phyloP scores from a whole-genome alignment of 768 basidiomycete species.

The Amanita phalloides region DNA sequence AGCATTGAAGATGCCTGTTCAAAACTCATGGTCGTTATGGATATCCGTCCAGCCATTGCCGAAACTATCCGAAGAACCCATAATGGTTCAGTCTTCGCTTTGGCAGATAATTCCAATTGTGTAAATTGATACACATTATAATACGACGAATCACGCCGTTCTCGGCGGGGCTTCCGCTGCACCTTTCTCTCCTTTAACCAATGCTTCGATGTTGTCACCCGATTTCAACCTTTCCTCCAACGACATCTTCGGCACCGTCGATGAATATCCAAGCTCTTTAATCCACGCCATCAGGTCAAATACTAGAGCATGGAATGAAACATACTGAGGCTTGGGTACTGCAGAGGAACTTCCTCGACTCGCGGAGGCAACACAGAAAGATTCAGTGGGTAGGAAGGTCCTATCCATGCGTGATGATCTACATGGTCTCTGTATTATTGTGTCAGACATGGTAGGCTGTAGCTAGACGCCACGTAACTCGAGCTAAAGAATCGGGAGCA shows the following conservation, averaged over 20 bases:
- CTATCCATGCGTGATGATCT: conserved; percentile 62
- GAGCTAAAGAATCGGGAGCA: conserved; percentile 22
- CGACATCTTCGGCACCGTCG: conserved; percentile 33
- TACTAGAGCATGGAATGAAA: conserved; percentile 4
- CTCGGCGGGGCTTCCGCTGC: too few relatives aligned
- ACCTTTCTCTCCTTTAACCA: conserved; percentile 35
- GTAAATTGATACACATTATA: too few relatives aligned
- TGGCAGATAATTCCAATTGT: too few relatives aligned
- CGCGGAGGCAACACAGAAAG: conserved; percentile 42
- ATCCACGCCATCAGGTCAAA: not conserved
- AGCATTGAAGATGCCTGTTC: too few relatives aligned
- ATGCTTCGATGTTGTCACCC: conserved; percentile 49
- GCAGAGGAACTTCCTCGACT: conserved; percentile 45
- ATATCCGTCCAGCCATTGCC: too few relatives aligned
- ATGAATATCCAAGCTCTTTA: conserved; percentile 63
- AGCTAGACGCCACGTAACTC: conserved; percentile 25
- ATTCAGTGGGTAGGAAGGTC: conserved; percentile 59
- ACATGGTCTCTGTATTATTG: conserved; percentile 50
- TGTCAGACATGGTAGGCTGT: not conserved
- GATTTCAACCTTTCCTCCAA: conserved; percentile 52
- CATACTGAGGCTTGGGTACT: conserved; percentile 59
- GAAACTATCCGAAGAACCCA: too few relatives aligned
- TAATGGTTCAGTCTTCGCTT: too few relatives aligned
- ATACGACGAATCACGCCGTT: too few relatives aligned
- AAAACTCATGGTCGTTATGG: too few relatives aligned